These are phyloP conservation scores for Coemansia sp. DNA, from an alignment of 192 early-diverging fungal genomes.

Conservation along the genomic window DNA sequence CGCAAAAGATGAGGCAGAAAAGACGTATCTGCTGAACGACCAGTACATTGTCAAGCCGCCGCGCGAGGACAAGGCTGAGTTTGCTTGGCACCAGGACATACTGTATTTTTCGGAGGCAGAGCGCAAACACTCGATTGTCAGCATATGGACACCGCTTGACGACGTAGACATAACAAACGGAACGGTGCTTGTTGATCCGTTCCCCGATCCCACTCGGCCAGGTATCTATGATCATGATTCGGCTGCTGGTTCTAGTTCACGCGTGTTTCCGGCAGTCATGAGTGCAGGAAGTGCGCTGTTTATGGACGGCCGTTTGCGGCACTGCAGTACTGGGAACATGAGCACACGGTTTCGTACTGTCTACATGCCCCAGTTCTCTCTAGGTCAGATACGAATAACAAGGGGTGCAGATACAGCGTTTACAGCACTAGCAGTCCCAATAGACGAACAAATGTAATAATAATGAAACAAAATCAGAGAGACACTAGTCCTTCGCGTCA, in stretches of 20 bases:
- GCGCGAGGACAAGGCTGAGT: conserved; percentile 15
- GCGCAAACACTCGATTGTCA: conserved; percentile 21
- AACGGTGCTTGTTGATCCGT: conserved; percentile 41
- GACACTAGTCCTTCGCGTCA: conserved; percentile 79
- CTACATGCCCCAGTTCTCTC: conserved; percentile 50
- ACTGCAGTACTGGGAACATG: conserved; percentile 34
- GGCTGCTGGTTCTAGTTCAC: neutral
- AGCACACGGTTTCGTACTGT: conserved; percentile 17
- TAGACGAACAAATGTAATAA: conserved; percentile 9
- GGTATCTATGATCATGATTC: conserved; percentile 13
- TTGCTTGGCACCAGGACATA: conserved; percentile 48
- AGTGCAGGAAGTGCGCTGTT: conserved; percentile 37
- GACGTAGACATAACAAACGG: conserved; percentile 28
- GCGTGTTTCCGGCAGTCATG: conserved; percentile 14
- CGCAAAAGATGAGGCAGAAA: neutral
- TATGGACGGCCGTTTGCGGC: conserved; percentile 45
- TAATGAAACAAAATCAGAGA: neutral
- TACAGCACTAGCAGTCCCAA: conserved; percentile 32
- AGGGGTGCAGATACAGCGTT: neutral
- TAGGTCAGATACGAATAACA: conserved; percentile 9
- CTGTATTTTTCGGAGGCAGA: conserved; percentile 28
- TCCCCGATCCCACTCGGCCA: conserved; percentile 22
- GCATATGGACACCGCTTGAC: conserved; percentile 40
- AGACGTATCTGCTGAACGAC: conserved; percentile 38
- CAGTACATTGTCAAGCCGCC: conserved; percentile 54